phyloP scores from a whole-genome alignment of 352 stramenopile species.

The Globisporangium irregulare region DNA sequence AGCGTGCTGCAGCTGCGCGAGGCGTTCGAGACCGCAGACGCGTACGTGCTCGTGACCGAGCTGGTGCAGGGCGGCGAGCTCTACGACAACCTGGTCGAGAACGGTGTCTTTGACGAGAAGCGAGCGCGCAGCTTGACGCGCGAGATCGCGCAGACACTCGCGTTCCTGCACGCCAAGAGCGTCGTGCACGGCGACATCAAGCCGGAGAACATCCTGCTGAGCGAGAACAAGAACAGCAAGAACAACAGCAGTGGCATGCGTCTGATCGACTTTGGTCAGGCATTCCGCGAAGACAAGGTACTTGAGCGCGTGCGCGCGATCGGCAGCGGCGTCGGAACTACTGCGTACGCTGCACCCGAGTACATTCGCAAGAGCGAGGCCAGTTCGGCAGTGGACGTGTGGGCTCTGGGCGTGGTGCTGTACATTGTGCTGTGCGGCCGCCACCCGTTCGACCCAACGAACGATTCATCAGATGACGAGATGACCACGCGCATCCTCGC shows the following conservation, averaged over 20 bases:
- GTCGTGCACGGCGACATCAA: conserved; percentile 83
- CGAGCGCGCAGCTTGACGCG: conserved; percentile 30
- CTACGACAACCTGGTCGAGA: conserved; percentile 44
- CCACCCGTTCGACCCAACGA: conserved; percentile 58
- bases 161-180: conserved; percentile 73
- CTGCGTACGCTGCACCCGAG: conserved; percentile 42
- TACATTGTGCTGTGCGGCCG: conserved; percentile 49
- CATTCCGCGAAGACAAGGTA: conserved; percentile 31
- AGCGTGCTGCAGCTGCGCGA: conserved; percentile 49
- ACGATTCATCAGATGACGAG: conserved; percentile 41
- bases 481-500: conserved; percentile 36
- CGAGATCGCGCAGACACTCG: conserved; percentile 35
- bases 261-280: conserved; percentile 82
- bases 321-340: conserved; percentile 27
- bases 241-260: conserved; percentile 29
- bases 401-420: conserved; percentile 54
- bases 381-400: conserved; percentile 48
- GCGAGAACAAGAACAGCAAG: conserved; percentile 18
- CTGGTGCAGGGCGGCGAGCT: conserved; percentile 47
- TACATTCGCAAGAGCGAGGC: conserved; percentile 27
- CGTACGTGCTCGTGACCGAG: conserved; percentile 59
- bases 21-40: conserved; percentile 53
- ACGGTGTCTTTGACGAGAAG: conserved; percentile 39
- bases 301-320: conserved; percentile 6
- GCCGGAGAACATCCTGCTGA: conserved; percentile 77